Evolutionary conservation across 371 early-diverging fungal genomes (phyloP).

Genomic region (Apophysomyces elegans): DNA sequence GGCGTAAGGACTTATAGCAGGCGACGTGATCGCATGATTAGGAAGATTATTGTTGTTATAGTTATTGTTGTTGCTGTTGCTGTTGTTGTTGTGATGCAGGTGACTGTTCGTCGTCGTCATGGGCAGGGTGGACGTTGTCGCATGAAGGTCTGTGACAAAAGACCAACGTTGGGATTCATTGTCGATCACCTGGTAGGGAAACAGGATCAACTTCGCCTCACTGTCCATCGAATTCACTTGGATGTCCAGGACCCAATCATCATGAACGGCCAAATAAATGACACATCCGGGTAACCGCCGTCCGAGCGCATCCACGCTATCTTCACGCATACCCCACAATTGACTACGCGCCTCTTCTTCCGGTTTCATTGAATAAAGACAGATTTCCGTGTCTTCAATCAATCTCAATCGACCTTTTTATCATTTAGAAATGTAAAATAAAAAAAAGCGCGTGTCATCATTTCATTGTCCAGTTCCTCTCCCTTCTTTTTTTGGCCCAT

Average conservation of each 20-base stretch:
- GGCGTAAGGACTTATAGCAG: background rate
- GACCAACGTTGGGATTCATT: slow-evolving; percentile 52
- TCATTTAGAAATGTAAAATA: slow-evolving; percentile 1
- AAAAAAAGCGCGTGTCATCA: background rate
- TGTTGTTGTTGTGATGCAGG: no score
- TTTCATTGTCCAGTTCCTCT: no score
- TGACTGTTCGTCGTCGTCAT: no score
- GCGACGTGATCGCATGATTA: background rate
- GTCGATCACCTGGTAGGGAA: slow-evolving; percentile 46
- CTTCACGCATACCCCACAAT: slow-evolving; percentile 40
- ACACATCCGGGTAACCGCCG: slow-evolving; percentile 32
- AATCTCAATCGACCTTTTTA: slow-evolving; percentile 43
- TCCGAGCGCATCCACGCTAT: slow-evolving; percentile 33
- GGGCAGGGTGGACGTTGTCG: no score
- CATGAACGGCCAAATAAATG: slow-evolving; percentile 41
- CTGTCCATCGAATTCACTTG: slow-evolving; percentile 22
- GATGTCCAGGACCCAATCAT: slow-evolving; percentile 55
- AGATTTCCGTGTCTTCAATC: slow-evolving; percentile 57
- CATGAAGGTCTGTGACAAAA: slow-evolving; percentile 21
- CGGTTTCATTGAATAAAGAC: slow-evolving; percentile 43
- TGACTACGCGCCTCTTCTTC: slow-evolving; percentile 45
- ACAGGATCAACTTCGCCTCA: slow-evolving; percentile 39
- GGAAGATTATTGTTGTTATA: no score
- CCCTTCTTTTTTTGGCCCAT: no score
- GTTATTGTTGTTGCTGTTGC: no score